Evolutionary conservation across 768 basidiomycete species (phyloP).

Genomic region (Dioszegia aurantiaca): DNA sequence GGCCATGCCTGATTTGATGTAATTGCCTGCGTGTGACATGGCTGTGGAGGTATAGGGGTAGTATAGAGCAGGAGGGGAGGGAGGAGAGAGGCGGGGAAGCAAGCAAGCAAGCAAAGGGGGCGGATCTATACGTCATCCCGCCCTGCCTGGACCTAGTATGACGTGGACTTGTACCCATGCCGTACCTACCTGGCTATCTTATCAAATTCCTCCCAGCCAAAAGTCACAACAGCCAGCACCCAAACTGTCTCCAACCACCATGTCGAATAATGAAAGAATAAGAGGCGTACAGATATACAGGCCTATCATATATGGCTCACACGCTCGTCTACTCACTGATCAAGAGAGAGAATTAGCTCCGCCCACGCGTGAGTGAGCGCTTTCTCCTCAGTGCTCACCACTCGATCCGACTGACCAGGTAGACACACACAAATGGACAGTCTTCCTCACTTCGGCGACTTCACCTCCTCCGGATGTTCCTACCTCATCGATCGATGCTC

Average conservation of each 20-base stretch:
- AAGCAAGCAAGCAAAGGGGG: neutral
- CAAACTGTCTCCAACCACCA: neutral
- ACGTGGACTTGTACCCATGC: no score
- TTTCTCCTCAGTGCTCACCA: neutral
- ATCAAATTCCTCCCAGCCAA: no score
- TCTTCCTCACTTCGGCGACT: slow-evolving; percentile 86
- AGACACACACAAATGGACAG: slow-evolving; percentile 89
- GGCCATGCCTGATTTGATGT: slow-evolving; percentile 34
- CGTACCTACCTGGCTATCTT: no score
- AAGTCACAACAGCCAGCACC: no score
- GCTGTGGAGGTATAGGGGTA: neutral
- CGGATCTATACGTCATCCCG: neutral
- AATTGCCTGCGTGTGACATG: slow-evolving; percentile 48
- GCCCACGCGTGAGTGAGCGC: slow-evolving; percentile 44
- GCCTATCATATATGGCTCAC: slow-evolving; percentile 94
- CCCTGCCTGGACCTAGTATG: no score
- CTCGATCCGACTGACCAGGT: neutral
- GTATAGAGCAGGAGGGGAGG: slow-evolving; percentile 1
- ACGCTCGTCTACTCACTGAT: slow-evolving; percentile 70
- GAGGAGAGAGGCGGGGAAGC: slow-evolving; percentile 4
- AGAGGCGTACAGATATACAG: slow-evolving; percentile 84
- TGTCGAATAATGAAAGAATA: slow-evolving; percentile 17
- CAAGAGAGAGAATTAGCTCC: slow-evolving; percentile 58
- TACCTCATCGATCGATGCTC: slow-evolving; percentile 56
- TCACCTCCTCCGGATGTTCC: slow-evolving; percentile 52